These are phyloP conservation scores for Limonium bicolor DNA, from an alignment of 148 eudicot species.

Conservation along the genomic window DNA sequence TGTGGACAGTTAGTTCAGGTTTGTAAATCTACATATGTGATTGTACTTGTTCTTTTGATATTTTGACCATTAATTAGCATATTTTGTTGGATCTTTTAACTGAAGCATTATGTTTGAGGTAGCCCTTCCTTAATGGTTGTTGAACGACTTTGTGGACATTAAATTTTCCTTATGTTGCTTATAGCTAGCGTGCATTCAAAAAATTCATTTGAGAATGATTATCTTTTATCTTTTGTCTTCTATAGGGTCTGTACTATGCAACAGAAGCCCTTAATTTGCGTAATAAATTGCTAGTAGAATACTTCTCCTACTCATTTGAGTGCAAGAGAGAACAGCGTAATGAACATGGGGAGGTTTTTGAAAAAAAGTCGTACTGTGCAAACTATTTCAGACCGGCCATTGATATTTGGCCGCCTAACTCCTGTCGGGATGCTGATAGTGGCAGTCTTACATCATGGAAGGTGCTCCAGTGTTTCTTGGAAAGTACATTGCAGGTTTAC, in stretches of 20 bases:
- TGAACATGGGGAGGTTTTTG: slow-evolving; percentile 23
- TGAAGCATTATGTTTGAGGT: no score
- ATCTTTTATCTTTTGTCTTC: neutral
- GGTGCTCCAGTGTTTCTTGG: slow-evolving; percentile 76
- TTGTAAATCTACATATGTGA: neutral
- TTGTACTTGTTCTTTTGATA: no score
- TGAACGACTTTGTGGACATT: no score
- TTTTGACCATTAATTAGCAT: no score
- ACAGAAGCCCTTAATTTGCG: slow-evolving; percentile 71
- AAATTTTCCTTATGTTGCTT: no score
- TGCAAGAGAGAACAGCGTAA: slow-evolving; percentile 16
- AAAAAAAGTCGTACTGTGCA: slow-evolving; percentile 25
- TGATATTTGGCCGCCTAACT: slow-evolving; percentile 23
- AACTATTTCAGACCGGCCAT: slow-evolving; percentile 27
- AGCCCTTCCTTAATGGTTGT: no score
- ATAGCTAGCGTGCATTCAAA: no score
- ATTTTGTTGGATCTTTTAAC: no score
- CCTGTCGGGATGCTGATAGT: slow-evolving; percentile 25
- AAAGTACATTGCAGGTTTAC: slow-evolving; percentile 82
- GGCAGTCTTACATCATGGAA: slow-evolving; percentile 78
- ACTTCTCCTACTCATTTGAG: slow-evolving; percentile 40
- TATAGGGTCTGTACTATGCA: slow-evolving; percentile 69
- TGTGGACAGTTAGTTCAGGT: slow-evolving; percentile 66
- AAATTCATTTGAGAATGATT: neutral
- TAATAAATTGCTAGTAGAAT: slow-evolving; percentile 48